Conservation (phyloP, 192 early-diverging fungal genomes). For the Endogone sp. region DNA sequence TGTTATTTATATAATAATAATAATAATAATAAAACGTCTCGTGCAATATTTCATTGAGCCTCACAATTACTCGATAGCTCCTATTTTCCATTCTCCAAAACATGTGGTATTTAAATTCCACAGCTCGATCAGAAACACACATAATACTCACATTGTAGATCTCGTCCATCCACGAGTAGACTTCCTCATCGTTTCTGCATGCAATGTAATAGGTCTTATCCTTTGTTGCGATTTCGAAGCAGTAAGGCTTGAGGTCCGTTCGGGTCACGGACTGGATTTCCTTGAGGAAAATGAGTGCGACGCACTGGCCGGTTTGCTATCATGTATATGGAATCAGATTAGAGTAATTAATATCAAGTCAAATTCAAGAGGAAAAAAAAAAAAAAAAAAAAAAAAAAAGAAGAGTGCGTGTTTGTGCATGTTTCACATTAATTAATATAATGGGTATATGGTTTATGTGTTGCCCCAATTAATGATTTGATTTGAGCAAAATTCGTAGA, state of each 20-base stretch:
- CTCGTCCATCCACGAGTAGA: slow-evolving; percentile 98
- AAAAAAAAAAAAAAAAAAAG: slow-evolving; percentile 14
- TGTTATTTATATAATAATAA: no score
- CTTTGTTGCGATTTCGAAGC: slow-evolving; percentile 91
- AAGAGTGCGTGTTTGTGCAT: slow-evolving; percentile 1
- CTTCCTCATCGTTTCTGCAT: slow-evolving; percentile 93
- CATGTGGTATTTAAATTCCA: no score
- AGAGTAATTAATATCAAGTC: slow-evolving; percentile 1
- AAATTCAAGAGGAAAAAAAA: slow-evolving; percentile 13
- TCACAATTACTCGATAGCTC: no score
- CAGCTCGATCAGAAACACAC: no score
- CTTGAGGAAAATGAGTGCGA: slow-evolving; percentile 87
- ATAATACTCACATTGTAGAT: slow-evolving; percentile 90
- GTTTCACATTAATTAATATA: no score
- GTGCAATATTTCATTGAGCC: no score
- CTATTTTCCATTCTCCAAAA: no score
- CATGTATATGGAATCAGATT: no score
- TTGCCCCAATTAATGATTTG: no score
- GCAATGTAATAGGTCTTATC: slow-evolving; percentile 92
- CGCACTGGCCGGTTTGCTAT: slow-evolving; percentile 82
- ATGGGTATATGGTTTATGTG: no score
- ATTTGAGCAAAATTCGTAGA: no score
- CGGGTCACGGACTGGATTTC: slow-evolving; percentile 87
- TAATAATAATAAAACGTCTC: no score
- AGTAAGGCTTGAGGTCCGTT: slow-evolving; percentile 88